Conservation (phyloP, 129 eudicot species). For the Smallanthus sonchifolius region DNA sequence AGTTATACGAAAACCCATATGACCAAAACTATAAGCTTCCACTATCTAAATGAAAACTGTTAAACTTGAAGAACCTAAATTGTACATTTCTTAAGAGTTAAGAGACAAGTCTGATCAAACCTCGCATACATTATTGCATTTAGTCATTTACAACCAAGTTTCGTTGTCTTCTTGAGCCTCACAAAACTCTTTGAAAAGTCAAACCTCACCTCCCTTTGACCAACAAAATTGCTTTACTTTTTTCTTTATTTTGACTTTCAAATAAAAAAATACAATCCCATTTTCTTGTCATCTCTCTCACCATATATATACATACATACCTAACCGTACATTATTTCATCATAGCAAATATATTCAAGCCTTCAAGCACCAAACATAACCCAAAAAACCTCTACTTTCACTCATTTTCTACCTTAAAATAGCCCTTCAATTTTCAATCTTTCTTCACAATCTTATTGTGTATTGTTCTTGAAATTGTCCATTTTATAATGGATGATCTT, state of each 20-base stretch:
- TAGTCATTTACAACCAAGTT: slow-evolving; percentile 16
- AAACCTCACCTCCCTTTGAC: slow-evolving; percentile 24
- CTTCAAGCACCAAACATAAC: background rate
- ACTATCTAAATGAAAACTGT: background rate
- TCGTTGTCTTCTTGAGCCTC: slow-evolving; percentile 25
- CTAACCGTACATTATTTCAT: slow-evolving; percentile 8
- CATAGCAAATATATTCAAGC: background rate
- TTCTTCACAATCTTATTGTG: slow-evolving; percentile 11
- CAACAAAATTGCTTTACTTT: slow-evolving; percentile 22
- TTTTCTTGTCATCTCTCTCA: slow-evolving; percentile 11
- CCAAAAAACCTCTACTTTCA: background rate
- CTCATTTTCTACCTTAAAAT: slow-evolving; percentile 4
- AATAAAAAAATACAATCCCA: background rate
- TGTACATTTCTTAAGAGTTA: slow-evolving; percentile 1
- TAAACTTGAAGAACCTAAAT: slow-evolving; percentile 13
- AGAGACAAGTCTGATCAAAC: slow-evolving; percentile 17
- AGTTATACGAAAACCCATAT: too few relatives aligned
- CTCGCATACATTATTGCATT: background rate
- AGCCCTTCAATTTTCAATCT: background rate
- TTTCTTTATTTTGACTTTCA: slow-evolving; percentile 36
- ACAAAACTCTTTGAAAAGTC: slow-evolving; percentile 28
- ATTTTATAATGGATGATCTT: slow-evolving; percentile 27
- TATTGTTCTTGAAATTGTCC: slow-evolving; percentile 6
- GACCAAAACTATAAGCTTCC: background rate
- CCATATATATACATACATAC: slow-evolving; percentile 6